These are phyloP conservation scores for Saccharomycopsis sp. DNA, from an alignment of 805 yeast species.

Conservation along the genomic window DNA sequence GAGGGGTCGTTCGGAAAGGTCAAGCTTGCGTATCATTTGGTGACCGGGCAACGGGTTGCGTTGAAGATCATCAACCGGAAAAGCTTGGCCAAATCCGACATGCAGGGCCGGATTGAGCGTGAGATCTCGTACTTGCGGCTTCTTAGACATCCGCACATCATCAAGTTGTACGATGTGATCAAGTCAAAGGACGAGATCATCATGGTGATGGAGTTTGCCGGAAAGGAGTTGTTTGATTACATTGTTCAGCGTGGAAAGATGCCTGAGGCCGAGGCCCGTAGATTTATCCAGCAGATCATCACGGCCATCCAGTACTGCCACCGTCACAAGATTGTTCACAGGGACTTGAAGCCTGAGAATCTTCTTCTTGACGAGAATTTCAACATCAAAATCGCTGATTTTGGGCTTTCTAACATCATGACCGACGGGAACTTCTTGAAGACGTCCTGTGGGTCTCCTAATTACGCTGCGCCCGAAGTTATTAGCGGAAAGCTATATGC, in stretches of 20 bases:
- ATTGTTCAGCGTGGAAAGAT: conserved; percentile 88
- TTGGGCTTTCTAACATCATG: conserved; percentile 91
- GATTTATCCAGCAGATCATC: conserved; percentile 91
- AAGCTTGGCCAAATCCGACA: conserved; percentile 85
- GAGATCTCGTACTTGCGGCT: conserved; percentile 83
- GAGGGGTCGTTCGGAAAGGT: conserved; percentile 97
- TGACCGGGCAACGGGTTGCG: conserved; percentile 88
- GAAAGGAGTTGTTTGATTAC: conserved; percentile 90
- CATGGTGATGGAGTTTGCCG: conserved; percentile 94
- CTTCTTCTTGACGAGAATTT: conserved; percentile 79
- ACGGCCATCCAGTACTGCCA: conserved; percentile 96
- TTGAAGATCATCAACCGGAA: conserved; percentile 86
- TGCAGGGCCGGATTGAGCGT: conserved; percentile 93
- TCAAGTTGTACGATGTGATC: conserved; percentile 89
- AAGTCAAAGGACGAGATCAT: conserved; percentile 90
- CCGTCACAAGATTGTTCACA: conserved; percentile 89
- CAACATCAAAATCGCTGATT: conserved; percentile 93
- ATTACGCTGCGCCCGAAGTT: conserved; percentile 96
- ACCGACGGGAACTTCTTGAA: conserved; percentile 95
- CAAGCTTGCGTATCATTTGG: conserved; percentile 79
- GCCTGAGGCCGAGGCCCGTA: conserved; percentile 83
- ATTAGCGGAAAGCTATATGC: conserved; percentile 91
- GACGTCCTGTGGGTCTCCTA: conserved; percentile 93
- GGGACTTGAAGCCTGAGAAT: conserved; percentile 95
- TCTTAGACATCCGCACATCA: conserved; percentile 90